These are phyloP conservation scores for Coemansia javaensis DNA, from an alignment of 192 early-diverging fungal genomes.

Conservation along the genomic window DNA sequence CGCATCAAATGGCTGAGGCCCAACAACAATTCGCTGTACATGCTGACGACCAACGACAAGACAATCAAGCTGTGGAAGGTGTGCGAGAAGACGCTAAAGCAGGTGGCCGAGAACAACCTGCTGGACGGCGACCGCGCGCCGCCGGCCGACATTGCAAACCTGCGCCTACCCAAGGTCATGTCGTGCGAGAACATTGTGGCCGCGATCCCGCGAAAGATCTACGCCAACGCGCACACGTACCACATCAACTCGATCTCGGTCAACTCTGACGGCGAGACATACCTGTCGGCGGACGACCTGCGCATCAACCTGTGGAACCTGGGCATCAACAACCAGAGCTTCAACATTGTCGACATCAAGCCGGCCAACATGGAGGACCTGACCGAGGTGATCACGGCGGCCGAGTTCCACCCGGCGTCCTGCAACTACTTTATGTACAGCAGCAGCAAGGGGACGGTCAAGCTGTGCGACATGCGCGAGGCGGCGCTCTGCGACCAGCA, in stretches of 20 bases:
- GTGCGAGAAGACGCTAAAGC: conserved; percentile 94
- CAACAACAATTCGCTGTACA: conserved; percentile 93
- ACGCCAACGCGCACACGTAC: conserved; percentile 97
- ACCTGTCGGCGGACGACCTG: conserved; percentile 94
- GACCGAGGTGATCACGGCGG: conserved; percentile 97
- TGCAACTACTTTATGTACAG: conserved; percentile 99
- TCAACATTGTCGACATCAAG: conserved; percentile 99
- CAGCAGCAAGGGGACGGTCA: conserved; percentile 97
- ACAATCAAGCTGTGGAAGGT: conserved; percentile 99
- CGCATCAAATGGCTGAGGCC: conserved; percentile 98
- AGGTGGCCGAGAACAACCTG: conserved; percentile 89
- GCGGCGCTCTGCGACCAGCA: conserved; percentile 93
- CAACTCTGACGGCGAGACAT: conserved; percentile 98
- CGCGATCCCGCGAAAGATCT: conserved; percentile 90
- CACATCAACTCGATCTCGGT: conserved; percentile 99
- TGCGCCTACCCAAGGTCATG: conserved; percentile 80
- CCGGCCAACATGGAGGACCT: conserved; percentile 99
- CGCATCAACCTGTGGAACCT: conserved; percentile 99
- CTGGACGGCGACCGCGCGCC: conserved; percentile 59
- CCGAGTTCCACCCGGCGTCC: conserved; percentile 92
- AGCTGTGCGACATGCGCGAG: conserved; percentile 93
- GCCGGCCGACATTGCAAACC: conserved; percentile 40
- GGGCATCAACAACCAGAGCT: conserved; percentile 95
- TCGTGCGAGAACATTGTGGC: conserved; percentile 96
- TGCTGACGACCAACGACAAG: conserved; percentile 98